Conservation (phyloP, 1,284 basidiomycete species). For the Malassezia equina region DNA sequence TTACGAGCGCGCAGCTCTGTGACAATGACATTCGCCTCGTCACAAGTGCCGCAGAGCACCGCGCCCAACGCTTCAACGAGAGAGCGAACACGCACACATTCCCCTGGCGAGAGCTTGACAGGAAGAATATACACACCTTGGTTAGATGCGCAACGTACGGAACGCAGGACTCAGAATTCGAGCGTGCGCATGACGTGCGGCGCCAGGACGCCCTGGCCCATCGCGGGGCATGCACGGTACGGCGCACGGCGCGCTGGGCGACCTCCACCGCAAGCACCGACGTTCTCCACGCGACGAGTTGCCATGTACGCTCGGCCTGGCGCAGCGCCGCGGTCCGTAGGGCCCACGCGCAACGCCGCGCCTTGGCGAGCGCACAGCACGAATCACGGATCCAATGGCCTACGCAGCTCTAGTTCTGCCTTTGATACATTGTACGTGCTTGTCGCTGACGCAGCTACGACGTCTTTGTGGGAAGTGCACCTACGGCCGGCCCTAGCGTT, state of each 20-base stretch:
- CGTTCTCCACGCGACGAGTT: background rate
- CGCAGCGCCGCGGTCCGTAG: background rate
- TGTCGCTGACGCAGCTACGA: constrained; percentile 7
- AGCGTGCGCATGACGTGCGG: background rate
- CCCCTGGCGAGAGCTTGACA: background rate
- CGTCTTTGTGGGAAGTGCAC: constrained; percentile 6
- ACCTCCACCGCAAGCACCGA: background rate
- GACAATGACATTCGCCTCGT: constrained; percentile 11
- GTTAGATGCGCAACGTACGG: background rate
- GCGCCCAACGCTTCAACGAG: constrained; percentile 2
- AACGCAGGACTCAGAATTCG: constrained; percentile 5
- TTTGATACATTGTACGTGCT: constrained; percentile 15
- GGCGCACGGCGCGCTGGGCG: too few species aligned
- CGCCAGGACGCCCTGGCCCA: background rate
- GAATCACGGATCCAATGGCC: background rate
- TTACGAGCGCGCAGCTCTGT: constrained; percentile 8
- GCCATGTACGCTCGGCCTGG: background rate
- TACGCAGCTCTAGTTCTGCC: background rate
- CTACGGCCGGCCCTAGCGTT: background rate
- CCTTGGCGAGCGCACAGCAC: background rate
- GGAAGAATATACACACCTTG: constrained; percentile 9
- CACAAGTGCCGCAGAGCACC: background rate
- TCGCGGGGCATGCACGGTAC: background rate
- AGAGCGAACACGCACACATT: background rate
- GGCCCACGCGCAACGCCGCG: background rate